These are phyloP conservation scores for Boletellus sp. DNA, from an alignment of 768 basidiomycete genomes.

Conservation along the genomic window DNA sequence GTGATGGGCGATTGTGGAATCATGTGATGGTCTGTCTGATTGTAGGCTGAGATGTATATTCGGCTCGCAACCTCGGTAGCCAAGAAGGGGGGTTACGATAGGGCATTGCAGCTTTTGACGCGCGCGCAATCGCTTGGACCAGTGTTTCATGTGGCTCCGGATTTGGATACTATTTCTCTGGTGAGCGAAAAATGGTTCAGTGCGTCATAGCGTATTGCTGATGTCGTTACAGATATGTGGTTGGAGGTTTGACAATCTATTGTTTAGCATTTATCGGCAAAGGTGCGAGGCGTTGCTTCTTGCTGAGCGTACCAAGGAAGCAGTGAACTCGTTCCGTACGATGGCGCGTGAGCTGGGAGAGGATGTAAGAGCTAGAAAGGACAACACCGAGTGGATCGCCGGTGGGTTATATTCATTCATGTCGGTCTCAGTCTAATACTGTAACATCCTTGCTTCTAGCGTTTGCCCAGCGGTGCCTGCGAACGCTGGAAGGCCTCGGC, in stretches of 20 bases:
- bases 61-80: conserved; percentile 2
- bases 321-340: not conserved
- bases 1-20: not conserved
- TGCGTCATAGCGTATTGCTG: not conserved
- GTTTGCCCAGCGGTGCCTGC: not conserved
- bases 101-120: not conserved
- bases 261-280: not conserved
- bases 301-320: not conserved
- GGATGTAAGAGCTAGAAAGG: not conserved
- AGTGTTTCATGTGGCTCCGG: not conserved
- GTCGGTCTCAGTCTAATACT: not conserved
- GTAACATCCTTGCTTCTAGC: not conserved
- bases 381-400: conserved; percentile 1
- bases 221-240: conserved; percentile 7
- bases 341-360: not conserved
- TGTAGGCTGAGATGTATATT: conserved; percentile 8
- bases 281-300: conserved; percentile 3
- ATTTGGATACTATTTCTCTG: not conserved
- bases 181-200: not conserved
- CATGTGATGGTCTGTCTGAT: not conserved
- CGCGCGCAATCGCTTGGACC: conserved; percentile 3
- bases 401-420: not conserved
- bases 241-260: conserved; percentile 9
- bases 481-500: conserved; percentile 1
- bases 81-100: not conserved